Evolutionary conservation across 768 basidiomycete species (phyloP), one percentile per base, ranked within the genome.

Genomic region (Kwoniella heveanensis): DNA sequence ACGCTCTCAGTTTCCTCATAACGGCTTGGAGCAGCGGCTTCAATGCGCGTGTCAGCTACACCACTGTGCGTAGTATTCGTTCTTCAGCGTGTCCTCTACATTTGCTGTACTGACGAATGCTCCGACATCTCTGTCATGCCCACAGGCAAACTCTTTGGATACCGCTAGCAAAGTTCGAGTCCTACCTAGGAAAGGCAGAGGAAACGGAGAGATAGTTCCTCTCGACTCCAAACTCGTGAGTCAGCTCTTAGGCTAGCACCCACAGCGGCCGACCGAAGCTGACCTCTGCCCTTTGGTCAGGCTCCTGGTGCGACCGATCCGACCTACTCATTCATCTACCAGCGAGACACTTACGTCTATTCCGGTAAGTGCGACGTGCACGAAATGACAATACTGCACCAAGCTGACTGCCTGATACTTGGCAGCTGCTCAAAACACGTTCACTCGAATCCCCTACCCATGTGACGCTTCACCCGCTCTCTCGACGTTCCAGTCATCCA

Each of bases 1-100:
- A 98, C 79, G 92, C 92, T 2, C 84, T 99, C 60, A 92, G 90
- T 74, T 99, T 93, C 80, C 83, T 99, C 49, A 83, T 89, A 13
- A 99, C 95, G 0, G 86, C 86, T 69, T 99, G 96, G 96, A 92
- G 86, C 75, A 84, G 88, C 12, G 85, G 82, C 26, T 90, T 90
- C 56, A 85, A 86, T 56, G 88, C 91, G 32, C 87, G 85, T 84
- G 84, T 95, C 64, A 92, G 90, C 13, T 91, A 91, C 0, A 83
- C 84, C 62, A 85, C 85, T 77, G 94, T 92, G 30, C 62, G 81
- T 65, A 74, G 62, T 15, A 19, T n/a, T 22, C 21, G 17, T 27
- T 5, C 32, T 32, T 5, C 32, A 6, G 32, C 17, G 39, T 44
- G 32, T 13, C 32, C 7, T 5, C 32, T 13, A 13, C 13, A 32